Evolutionary conservation across 768 basidiomycete species (phyloP), one percentile per base, ranked within the genome.

Genomic region (Mycena galericulata): DNA sequence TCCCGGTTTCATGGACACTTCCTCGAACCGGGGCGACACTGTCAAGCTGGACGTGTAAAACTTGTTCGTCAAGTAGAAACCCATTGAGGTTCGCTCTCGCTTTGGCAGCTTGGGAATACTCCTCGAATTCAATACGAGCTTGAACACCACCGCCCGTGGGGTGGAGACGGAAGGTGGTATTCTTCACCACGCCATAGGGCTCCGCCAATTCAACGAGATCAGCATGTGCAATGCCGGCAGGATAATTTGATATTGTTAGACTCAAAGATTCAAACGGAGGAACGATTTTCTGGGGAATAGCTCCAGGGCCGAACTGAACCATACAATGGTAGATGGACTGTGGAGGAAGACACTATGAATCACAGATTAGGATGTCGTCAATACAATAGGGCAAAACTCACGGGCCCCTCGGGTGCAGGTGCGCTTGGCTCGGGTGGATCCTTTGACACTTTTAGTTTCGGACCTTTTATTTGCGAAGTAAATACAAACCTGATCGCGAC

Each of bases 31-130:
- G 61, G 14, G 49, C 54, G 47, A 22, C 41, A n/a, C 62, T 61
- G 43, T 65, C 70, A 45, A 72, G 66, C 3, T 24, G 40, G 2
- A 56, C 67, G 11, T 34, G 30, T 6, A 72, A 36, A 40, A 61
- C 50, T 15, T 40, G 38, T 29, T 62, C 47, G 14, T 54, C 54
- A 24, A 68, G 7, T 20, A n/a, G 17, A 29, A 49, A 0, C n/a
- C 70, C 70, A 54, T 72, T 61, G 3, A 72, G 67, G 15, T 62
- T 61, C 32, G 27, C 26, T 30, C 63, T 51, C 4, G 70, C 70
- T 11, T 68, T 29, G 17, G 67, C 67, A 18, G 70, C 70, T n/a
- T 65, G 57, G 8, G 53, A 22, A 40, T 20, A 18, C 15, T 69
- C 62, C 26, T 54, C 62, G 58, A 65, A 69, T 58, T 65, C 50